Evolutionary conservation across 352 stramenopile genomes (phyloP).

Genomic region (Globisporangium cylindrosporum): DNA sequence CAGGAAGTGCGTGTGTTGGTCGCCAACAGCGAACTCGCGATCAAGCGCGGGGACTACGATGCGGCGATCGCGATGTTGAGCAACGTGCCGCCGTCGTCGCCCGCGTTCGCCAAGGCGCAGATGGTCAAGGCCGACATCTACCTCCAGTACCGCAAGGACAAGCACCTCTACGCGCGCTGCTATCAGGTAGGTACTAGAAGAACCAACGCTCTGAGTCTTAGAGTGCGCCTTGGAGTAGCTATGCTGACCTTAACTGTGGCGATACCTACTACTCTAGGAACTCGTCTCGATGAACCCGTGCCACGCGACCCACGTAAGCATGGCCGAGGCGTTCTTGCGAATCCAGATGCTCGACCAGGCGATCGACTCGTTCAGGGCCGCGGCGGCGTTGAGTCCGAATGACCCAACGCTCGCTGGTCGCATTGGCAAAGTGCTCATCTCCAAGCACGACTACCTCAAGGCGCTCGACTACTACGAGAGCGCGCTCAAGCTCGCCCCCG

Average conservation of each 20-base stretch:
- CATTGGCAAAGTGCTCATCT: conserved; percentile 89
- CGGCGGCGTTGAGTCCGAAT: conserved; percentile 49
- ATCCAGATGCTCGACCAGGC: conserved; percentile 91
- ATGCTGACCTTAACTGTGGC: too few species aligned
- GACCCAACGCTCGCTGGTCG: conserved; percentile 78
- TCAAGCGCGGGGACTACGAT: conserved; percentile 90
- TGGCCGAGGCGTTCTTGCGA: conserved; percentile 91
- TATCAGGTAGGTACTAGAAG: conserved; percentile 44
- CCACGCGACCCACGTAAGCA: conserved; percentile 70
- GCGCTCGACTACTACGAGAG: conserved; percentile 94
- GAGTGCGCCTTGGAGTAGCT: too few species aligned
- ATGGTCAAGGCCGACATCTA: conserved; percentile 94
- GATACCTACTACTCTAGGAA: conserved; percentile 28
- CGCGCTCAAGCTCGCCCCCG: conserved; percentile 74
- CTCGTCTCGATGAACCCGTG: conserved; percentile 80
- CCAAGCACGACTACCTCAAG: conserved; percentile 93
- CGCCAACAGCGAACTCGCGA: conserved; percentile 87
- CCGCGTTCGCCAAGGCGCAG: conserved; percentile 84
- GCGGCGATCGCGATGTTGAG: conserved; percentile 88
- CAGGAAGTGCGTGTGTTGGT: conserved; percentile 92
- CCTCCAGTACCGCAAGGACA: conserved; percentile 90
- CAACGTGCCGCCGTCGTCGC: conserved; percentile 72
- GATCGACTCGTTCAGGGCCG: conserved; percentile 72
- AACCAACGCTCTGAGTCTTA: too few species aligned
- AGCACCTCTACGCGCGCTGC: conserved; percentile 84